Evolutionary conservation across 1,139 yeast species (phyloP), one percentile per base, ranked within the genome.

Genomic region (Pichia sp.): DNA sequence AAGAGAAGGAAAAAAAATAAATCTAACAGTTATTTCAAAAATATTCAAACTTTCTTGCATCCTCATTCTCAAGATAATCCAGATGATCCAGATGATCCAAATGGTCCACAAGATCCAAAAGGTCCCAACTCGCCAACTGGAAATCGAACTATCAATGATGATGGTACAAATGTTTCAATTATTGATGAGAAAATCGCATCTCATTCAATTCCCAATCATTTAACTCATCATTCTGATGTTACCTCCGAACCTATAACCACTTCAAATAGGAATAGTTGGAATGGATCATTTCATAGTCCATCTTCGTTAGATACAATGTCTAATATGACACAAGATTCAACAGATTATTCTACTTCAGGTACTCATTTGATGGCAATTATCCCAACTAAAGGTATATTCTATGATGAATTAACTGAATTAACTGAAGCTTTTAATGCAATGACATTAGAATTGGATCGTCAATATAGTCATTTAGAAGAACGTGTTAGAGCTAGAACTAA

Each of bases 351-450:
- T 4, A 31, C 21, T 9, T 36, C 34, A 7, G 19, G 34, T 28
- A 26, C 41, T 7, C 52, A 55, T 5, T 39, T 53, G 9, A 54
- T 58, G 12, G 49, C 57, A 3, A 40, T 56, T 7, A 54, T 54
- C n/a, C 45, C 48, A 21, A 48, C 55, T 3, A 52, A 46, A 30
- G 57, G 81, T 36, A 60, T 83, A 35, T 78, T 85, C 55, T 72
- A 77, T 39, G 96, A 91, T 65, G 98, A 91, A 61, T 70, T 89
- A 39, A 82, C 91, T 0, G 95, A 86, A 52, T 67, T 89, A 38
- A 80, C 94, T 0, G 91, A 82, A 38, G 91, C 95, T 0, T 91
- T 88, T 61, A 88, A 88, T 57, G 79, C 80, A 31, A 86, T 89
- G 96, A 80, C 94, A 7, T 88, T 81, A 54, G 95, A 86, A 54